phyloP scores from a whole-genome alignment of 495 filamentous ascomycete genomes.

The Aspergillus indologenus region DNA sequence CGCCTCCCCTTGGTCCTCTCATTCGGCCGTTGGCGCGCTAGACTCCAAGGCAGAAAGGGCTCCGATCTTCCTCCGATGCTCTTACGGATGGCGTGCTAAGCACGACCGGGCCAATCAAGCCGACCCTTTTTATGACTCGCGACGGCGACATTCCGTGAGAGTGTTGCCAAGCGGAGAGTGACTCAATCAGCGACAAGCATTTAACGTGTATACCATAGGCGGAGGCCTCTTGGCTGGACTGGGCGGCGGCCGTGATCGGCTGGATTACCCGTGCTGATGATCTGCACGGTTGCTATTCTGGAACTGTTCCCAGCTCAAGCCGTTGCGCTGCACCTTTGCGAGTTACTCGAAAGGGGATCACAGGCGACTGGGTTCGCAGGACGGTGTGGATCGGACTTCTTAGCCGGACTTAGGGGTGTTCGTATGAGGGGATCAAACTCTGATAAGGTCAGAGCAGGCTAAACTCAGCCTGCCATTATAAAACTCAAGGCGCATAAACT shows the following conservation, averaged over 20 bases:
- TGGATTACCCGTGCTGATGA: background rate
- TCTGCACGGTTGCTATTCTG: background rate
- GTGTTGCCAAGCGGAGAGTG: background rate
- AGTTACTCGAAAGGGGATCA: background rate
- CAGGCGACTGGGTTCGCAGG: background rate
- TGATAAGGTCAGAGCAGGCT: background rate
- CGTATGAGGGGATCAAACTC: background rate
- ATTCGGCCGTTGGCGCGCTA: background rate
- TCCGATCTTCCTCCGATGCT: background rate
- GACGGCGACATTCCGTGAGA: background rate
- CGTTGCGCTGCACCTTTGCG: too few species aligned
- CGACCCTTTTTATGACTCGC: background rate
- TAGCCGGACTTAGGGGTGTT: background rate
- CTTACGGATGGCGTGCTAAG: background rate
- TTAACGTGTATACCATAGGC: background rate
- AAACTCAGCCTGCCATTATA: background rate
- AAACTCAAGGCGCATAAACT: background rate
- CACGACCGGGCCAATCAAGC: background rate
- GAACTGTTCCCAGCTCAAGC: background rate
- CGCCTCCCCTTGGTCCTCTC: background rate
- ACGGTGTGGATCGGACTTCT: background rate
- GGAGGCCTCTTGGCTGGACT: background rate
- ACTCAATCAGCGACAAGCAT: background rate
- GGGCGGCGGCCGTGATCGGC: background rate
- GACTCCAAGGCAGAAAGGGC: background rate